Evolutionary conservation across 2,329 filamentous ascomycete species (phyloP).

Genomic region (Fusarium sacchari): DNA sequence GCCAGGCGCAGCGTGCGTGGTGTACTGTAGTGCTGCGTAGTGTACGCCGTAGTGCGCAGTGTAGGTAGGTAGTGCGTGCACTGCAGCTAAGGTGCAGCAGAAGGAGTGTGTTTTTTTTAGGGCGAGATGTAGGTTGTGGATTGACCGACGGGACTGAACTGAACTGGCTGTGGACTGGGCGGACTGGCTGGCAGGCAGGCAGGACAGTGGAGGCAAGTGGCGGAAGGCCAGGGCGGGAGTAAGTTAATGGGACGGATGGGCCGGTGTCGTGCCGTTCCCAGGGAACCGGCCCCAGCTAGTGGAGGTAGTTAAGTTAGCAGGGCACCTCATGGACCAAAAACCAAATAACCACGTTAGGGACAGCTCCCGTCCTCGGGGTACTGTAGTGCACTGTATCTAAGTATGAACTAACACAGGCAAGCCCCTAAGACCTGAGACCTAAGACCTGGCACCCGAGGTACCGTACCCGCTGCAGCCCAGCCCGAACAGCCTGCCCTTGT

Average conservation of each 20-base stretch:
- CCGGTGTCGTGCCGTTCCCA: constrained; percentile 54
- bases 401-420: not conserved
- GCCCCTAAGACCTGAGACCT: not conserved
- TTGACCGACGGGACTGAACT: not conserved
- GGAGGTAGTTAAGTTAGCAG: not conserved
- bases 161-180: not conserved
- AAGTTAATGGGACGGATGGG: constrained; percentile 48
- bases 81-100: constrained; percentile 30
- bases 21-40: not conserved
- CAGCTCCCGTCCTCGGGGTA: constrained; percentile 6
- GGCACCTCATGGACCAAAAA: constrained; percentile 10
- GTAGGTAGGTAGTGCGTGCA: not conserved
- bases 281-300: constrained; percentile 46
- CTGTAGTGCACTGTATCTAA: constrained; percentile 13
- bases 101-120: constrained; percentile 21
- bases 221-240: constrained; percentile 49
- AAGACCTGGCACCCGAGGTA: constrained; percentile 1
- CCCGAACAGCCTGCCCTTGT: not conserved
- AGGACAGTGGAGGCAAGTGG: constrained; percentile 31
- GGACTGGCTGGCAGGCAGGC: not conserved
- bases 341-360: constrained; percentile 22
- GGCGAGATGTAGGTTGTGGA: constrained; percentile 12
- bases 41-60: not conserved
- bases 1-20: constrained; percentile 3
- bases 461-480: constrained; percentile 3